Base-by-base conservation (phyloP, 306 rosid genomes). In the Corylus americana region DNA sequence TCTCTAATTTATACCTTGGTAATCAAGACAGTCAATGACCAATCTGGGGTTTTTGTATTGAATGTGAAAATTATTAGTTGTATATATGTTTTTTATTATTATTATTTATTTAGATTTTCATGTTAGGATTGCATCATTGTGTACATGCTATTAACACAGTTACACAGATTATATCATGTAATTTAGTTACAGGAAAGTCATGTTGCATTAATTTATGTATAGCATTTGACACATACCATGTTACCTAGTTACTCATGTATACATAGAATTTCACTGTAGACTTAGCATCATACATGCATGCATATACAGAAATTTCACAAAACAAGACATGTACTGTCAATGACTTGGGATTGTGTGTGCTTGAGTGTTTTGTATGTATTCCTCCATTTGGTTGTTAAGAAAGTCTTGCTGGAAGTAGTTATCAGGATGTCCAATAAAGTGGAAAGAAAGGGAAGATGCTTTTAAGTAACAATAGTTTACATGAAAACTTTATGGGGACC, bases 1-100 rank as follows among this genome's bases (percentile, higher is more conserved):
- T 67, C 72, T 75, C 27, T 83, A 70, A 25, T 10, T 17, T 57
- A 35, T 35, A 25, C 55, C 78, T 31, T 29, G 45, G 51, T 68
- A 54, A 18, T 18, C 68, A 17, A 74, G 55, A 80, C 77, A 54
- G 11, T 62, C 61, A 2, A 16, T 29, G 49, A 35, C n/a, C 61
- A 55, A 47, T 55, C 27, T 29, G 9, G 39, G 31, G 5, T 55
- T 18, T 44, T 35, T 55, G n/a, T 1, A 7, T 63, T 31, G 44
- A 31, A 63, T 63, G 16, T 63, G 70, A 31, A 31, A 31, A 12
- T 7, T 31, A 7, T 14, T 63, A 45, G 10, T 63, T 10, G 0
- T 22, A 59, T 11, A 10, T 59, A 8, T 59, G 8, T n/a, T 66
- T 29, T 22, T 22, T 22, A 22, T 22, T 22, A 22, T 22, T 22